Base-by-base conservation (phyloP, 1,139 yeast genomes). In the Pichia sp. region DNA sequence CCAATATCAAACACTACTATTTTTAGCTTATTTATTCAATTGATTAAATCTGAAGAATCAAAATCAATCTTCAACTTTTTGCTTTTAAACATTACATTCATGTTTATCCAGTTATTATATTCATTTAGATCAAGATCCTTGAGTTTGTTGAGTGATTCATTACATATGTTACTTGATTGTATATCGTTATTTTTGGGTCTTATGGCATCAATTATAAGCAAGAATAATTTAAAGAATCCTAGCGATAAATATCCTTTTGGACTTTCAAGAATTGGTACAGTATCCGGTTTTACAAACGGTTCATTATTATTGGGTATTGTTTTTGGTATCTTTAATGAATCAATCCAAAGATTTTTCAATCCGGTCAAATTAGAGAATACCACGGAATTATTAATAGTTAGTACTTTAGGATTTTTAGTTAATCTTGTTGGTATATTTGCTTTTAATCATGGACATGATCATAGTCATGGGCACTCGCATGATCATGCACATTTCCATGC, bases 141-240 rank as follows among this genome's bases (percentile, higher is more conserved):
- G 38, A 97, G 98, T 9, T 71, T 94, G 26, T 68, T 94, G 43
- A 88, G 96, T 8, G 99, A 94, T 61, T 88, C 96, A 4, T 73
- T 92, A 45, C 99, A 92, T 66, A 92, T 92, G 99, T 87, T 95
- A 3, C 72, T 92, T 49, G 98, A 92, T 65, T 92, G 98, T 64
- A 74, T 89, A 1, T 95, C 98, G 0, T 70, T 92, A 46, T 81
- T 94, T 4, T 77, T 94, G 27, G 99, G 99, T 0, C 70, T 94
- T 5, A 76, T 92, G 29, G 98, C 99, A 0, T 88, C 95, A 22
- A 77, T 75, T 4, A 60, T 77, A 25, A 72, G 79, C 42, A 76
- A 76, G 48, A 65, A 68, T 29, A 59, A 61, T 41, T 20, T 35
- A 3, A 54, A 59, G 39, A 38, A 53, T 26, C 79, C 90, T 9